These are phyloP conservation scores for Trifolium fragiferum DNA, from an alignment of 306 rosid species.

Conservation along the genomic window DNA sequence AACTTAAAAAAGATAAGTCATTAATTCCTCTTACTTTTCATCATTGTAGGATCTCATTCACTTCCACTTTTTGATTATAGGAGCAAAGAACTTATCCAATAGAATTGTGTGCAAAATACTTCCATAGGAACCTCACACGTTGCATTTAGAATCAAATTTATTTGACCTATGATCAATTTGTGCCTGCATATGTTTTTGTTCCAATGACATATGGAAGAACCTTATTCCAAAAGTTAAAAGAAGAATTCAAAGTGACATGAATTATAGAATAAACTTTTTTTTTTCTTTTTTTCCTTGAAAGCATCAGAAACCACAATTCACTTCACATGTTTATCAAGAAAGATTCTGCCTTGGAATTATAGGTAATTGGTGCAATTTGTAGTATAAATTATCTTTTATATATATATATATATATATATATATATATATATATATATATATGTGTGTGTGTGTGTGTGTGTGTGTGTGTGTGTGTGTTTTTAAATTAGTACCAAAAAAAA, in stretches of 20 bases:
- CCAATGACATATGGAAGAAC: conserved; percentile 49
- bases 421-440: too few species aligned
- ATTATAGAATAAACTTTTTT: conserved; percentile 44
- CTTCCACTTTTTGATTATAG: conserved; percentile 42
- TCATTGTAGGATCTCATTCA: conserved; percentile 14
- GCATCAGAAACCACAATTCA: conserved; percentile 50
- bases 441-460: too few species aligned
- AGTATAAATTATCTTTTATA: conserved; percentile 11
- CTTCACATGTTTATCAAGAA: conserved; percentile 40
- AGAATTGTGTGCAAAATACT: conserved; percentile 36
- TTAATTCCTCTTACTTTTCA: conserved; percentile 40
- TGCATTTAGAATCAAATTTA: conserved; percentile 44
- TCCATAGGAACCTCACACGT: conserved; percentile 44
- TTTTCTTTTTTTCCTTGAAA: conserved; percentile 38
- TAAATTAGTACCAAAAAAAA: too few species aligned
- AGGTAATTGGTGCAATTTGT: conserved; percentile 29
- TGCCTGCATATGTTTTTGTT: conserved; percentile 42
- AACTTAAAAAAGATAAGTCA: conserved; percentile 46
- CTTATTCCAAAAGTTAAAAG: conserved; percentile 49
- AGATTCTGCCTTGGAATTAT: conserved; percentile 44
- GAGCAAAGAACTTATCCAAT: conserved; percentile 41
- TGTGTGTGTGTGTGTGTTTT: too few species aligned
- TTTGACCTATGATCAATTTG: conserved; percentile 41
- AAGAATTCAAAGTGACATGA: conserved; percentile 41
- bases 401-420: too few species aligned